Evolutionary conservation across 2,329 filamentous ascomycete genomes (phyloP).

Genomic region (Neurospora crassa): DNA sequence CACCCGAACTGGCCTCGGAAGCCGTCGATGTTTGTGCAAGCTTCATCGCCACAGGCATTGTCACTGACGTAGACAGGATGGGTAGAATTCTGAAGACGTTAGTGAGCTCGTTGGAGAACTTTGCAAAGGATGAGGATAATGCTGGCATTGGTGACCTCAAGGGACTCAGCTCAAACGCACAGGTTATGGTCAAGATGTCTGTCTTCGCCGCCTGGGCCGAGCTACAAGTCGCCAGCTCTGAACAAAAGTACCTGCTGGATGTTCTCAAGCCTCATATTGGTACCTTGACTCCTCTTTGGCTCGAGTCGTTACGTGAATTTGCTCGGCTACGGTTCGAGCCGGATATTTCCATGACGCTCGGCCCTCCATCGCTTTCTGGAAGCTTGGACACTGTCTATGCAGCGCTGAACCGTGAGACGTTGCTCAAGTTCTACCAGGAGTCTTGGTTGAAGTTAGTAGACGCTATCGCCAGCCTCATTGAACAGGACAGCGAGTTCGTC

Average conservation of each 20-base stretch:
- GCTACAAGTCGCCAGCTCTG: slow-evolving; percentile 85
- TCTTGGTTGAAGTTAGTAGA: slow-evolving; percentile 95
- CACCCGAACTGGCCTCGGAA: slow-evolving; percentile 88
- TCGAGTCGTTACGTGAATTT: slow-evolving; percentile 88
- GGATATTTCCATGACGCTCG: slow-evolving; percentile 86
- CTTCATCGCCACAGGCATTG: slow-evolving; percentile 94
- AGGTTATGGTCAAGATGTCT: slow-evolving; percentile 97
- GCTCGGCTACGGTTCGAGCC: slow-evolving; percentile 86
- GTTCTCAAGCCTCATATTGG: slow-evolving; percentile 87
- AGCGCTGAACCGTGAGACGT: slow-evolving; percentile 84
- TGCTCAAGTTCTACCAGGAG: slow-evolving; percentile 93
- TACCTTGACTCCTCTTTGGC: slow-evolving; percentile 83
- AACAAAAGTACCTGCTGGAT: slow-evolving; percentile 80
- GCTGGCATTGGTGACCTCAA: slow-evolving; percentile 88
- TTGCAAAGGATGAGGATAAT: slow-evolving; percentile 70
- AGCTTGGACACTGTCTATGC: slow-evolving; percentile 92
- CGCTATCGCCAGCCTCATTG: slow-evolving; percentile 92
- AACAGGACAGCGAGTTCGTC: slow-evolving; percentile 95
- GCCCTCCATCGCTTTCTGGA: slow-evolving; percentile 69
- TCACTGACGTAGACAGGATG: slow-evolving; percentile 98
- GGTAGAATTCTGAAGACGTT: slow-evolving; percentile 92
- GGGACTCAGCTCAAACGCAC: slow-evolving; percentile 87
- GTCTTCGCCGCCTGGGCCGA: slow-evolving; percentile 97
- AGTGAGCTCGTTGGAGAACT: slow-evolving; percentile 84
- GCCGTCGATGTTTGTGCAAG: slow-evolving; percentile 97